Evolutionary conservation across 2,329 filamentous ascomycete genomes (phyloP).

Genomic region (Cordyceps pruinosa): DNA sequence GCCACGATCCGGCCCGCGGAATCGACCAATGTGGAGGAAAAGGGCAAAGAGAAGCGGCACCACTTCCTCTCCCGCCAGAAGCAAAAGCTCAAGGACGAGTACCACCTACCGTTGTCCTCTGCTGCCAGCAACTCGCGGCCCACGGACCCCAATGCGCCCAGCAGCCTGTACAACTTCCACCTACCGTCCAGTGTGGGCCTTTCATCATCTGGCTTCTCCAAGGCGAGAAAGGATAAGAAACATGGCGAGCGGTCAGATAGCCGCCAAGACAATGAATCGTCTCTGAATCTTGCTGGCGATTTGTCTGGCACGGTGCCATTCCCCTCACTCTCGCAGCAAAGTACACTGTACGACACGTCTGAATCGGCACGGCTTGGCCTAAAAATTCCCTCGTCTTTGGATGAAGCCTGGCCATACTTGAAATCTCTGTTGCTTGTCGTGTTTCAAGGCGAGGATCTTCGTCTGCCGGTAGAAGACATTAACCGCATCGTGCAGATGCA

Average conservation of each 20-base stretch:
- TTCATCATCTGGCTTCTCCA: conserved; percentile 61
- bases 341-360: conserved; percentile 45
- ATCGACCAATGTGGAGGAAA: conserved; percentile 37
- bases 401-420: conserved; percentile 77
- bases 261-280: conserved; percentile 46
- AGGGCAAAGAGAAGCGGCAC: conserved; percentile 62
- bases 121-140: conserved; percentile 70
- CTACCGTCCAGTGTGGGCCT: conserved; percentile 65
- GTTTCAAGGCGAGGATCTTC: conserved; percentile 74
- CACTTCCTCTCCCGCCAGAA: conserved; percentile 75
- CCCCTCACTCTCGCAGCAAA: conserved; percentile 36
- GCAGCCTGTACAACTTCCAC: conserved; percentile 72
- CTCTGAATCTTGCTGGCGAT: conserved; percentile 33
- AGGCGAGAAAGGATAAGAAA: conserved; percentile 82
- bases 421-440: conserved; percentile 70
- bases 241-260: conserved; percentile 58
- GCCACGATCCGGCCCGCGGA: conserved; percentile 66
- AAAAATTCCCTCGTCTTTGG: conserved; percentile 61
- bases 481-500: conserved; percentile 75
- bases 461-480: conserved; percentile 76
- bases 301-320: conserved; percentile 51
- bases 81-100: conserved; percentile 70
- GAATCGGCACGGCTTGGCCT: conserved; percentile 51
- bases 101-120: conserved; percentile 65
- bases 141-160: conserved; percentile 67